Conservation (phyloP, 768 basidiomycete species). For the Cantharellus cinnabarinus region DNA sequence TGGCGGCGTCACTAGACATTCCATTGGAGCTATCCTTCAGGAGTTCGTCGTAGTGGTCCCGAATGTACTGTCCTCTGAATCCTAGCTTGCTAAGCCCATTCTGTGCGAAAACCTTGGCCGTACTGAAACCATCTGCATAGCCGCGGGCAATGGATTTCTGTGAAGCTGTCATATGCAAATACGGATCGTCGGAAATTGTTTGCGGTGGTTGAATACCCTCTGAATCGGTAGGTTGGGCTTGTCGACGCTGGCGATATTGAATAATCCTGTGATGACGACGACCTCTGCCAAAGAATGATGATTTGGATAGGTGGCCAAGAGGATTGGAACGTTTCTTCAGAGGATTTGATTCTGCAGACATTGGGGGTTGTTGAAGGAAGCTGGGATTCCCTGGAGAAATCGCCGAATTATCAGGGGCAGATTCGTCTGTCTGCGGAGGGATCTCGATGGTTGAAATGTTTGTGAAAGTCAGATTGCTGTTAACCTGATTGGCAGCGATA, state of each 20-base stretch:
- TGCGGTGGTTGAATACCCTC: not conserved
- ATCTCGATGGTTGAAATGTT: too few relatives aligned
- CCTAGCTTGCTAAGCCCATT: slow-evolving; percentile 32
- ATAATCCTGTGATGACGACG: not conserved
- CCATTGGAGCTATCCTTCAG: slow-evolving; percentile 19
- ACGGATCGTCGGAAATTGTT: not conserved
- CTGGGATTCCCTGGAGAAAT: too few relatives aligned
- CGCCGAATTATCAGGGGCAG: too few relatives aligned
- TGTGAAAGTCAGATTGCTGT: too few relatives aligned
- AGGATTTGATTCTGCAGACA: too few relatives aligned
- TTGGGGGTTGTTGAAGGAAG: too few relatives aligned
- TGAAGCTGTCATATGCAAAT: not conserved
- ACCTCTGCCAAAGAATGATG: too few relatives aligned
- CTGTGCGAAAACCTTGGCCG: slow-evolving; percentile 34
- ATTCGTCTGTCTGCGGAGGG: too few relatives aligned
- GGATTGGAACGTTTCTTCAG: too few relatives aligned
- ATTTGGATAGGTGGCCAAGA: too few relatives aligned
- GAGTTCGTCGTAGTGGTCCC: slow-evolving; percentile 22
- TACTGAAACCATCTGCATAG: slow-evolving; percentile 38
- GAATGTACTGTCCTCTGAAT: slow-evolving; percentile 40
- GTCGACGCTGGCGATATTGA: not conserved
- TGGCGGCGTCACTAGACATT: slow-evolving; percentile 24
- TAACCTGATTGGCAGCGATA: too few relatives aligned
- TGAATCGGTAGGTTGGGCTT: not conserved
- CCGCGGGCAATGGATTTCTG: slow-evolving; percentile 21